phyloP scores from a whole-genome alignment of 805 yeast species.

The Saturnispora dispora region DNA sequence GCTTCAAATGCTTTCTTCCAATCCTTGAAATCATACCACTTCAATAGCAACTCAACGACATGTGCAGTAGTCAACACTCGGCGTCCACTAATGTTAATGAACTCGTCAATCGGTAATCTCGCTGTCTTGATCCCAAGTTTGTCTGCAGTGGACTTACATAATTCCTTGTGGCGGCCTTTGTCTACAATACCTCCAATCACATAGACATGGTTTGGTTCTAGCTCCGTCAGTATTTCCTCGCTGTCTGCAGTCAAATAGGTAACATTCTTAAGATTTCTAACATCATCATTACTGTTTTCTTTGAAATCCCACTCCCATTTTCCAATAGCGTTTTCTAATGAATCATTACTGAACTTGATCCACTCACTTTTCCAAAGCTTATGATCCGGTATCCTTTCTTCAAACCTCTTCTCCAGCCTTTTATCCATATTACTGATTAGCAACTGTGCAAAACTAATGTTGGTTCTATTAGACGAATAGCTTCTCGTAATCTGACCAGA shows the following conservation, averaged over 20 bases:
- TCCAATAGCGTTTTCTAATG: conserved; percentile 21
- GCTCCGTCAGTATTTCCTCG: conserved; percentile 50
- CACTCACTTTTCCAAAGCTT: conserved; percentile 51
- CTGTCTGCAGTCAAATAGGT: conserved; percentile 86
- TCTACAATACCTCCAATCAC: conserved; percentile 95
- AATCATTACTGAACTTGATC: conserved; percentile 39
- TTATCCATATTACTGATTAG: conserved; percentile 58
- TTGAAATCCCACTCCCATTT: conserved; percentile 38
- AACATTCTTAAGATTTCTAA: conserved; percentile 29
- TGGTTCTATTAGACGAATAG: conserved; percentile 60
- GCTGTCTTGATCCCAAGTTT: conserved; percentile 62
- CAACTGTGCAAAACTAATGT: conserved; percentile 36
- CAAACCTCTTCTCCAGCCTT: conserved; percentile 59
- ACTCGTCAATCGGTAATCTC: conserved; percentile 80
- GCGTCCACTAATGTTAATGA: conserved; percentile 73
- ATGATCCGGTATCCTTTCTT: conserved; percentile 49
- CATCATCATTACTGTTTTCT: conserved; percentile 63
- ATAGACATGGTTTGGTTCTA: conserved; percentile 66
- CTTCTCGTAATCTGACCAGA: conserved; percentile 74
- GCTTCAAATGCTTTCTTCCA: conserved; percentile 84
- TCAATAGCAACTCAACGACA: conserved; percentile 79
- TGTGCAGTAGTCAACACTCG: conserved; percentile 89
- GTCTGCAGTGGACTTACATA: conserved; percentile 78
- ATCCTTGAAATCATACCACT: conserved; percentile 68
- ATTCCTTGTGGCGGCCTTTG: conserved; percentile 75